phyloP scores from a whole-genome alignment of 805 yeast genomes.

The Starmerella lactis-condensi region DNA sequence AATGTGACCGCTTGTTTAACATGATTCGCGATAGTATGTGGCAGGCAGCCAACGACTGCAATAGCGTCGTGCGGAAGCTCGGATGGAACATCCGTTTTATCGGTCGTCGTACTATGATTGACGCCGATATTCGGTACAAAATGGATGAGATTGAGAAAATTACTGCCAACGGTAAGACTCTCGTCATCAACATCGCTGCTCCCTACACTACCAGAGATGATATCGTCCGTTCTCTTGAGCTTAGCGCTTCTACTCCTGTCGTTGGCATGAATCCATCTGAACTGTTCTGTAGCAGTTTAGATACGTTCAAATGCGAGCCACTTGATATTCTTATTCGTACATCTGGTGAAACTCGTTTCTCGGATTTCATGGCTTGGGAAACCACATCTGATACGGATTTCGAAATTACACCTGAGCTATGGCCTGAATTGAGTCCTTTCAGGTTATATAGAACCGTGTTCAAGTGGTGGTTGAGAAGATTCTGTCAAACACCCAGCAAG shows the following conservation, averaged over 20 bases:
- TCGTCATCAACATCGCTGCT: constrained; percentile 39
- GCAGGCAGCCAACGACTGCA: constrained; percentile 14
- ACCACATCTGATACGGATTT: constrained; percentile 38
- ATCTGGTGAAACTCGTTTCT: constrained; percentile 65
- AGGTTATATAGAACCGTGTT: constrained; percentile 54
- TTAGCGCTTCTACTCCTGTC: constrained; percentile 18
- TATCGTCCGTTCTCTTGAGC: constrained; percentile 28
- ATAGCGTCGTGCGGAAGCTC: constrained; percentile 24
- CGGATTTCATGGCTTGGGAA: constrained; percentile 89
- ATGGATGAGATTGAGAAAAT: constrained; percentile 43
- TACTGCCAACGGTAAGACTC: constrained; percentile 35
- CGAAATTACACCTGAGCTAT: constrained; percentile 56
- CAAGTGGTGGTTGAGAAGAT: constrained; percentile 65
- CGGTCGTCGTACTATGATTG: constrained; percentile 55
- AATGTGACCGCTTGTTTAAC: constrained; percentile 41
- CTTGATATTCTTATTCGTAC: constrained; percentile 76
- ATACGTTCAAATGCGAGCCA: constrained; percentile 36
- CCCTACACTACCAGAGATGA: constrained; percentile 91
- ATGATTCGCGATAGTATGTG: constrained; percentile 20
- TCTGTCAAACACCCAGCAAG: too few relatives aligned
- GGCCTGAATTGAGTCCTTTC: constrained; percentile 80
- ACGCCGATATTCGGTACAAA: constrained; percentile 47
- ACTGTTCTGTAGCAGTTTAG: constrained; percentile 34
- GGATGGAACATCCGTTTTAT: constrained; percentile 57
- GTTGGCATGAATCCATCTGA: constrained; percentile 9